Evolutionary conservation across 2,329 filamentous ascomycete species (phyloP).

Genomic region (Trichoderma sp.): DNA sequence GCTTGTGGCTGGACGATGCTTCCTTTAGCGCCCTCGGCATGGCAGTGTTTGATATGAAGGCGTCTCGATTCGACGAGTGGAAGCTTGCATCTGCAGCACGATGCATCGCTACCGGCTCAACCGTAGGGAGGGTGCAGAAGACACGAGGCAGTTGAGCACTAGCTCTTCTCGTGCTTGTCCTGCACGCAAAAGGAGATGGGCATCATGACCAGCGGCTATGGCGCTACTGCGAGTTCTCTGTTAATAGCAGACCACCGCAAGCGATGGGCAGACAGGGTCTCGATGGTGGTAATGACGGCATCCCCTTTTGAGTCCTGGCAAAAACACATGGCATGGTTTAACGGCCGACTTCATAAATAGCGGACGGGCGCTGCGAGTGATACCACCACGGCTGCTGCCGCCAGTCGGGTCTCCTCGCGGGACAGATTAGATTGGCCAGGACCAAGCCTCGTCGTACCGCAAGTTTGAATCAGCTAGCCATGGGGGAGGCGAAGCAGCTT

Average conservation of each 20-base stretch:
- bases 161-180: not conserved
- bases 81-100: constrained; percentile 9
- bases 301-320: not conserved
- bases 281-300: constrained; percentile 11
- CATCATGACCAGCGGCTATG: constrained; percentile 18
- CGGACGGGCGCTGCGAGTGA: constrained; percentile 7
- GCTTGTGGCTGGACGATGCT: constrained; percentile 23
- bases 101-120: constrained; percentile 11
- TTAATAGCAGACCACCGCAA: constrained; percentile 14
- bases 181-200: not conserved
- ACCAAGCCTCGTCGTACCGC: constrained; percentile 7
- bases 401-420: not conserved
- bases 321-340: constrained; percentile 20
- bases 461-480: not conserved
- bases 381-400: not conserved
- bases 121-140: not conserved
- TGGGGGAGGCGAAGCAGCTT: constrained; percentile 28
- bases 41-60: constrained; percentile 14
- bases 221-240: constrained; percentile 2
- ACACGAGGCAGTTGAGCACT: not conserved
- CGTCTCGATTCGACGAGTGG: not conserved
- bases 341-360: constrained; percentile 11
- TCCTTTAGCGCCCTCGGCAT: constrained; percentile 18
- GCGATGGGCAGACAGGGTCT: not conserved
- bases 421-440: constrained; percentile 11